These are phyloP conservation scores for Hypoxylon sp. DNA, from an alignment of 2,329 filamentous ascomycete species.

Conservation along the genomic window DNA sequence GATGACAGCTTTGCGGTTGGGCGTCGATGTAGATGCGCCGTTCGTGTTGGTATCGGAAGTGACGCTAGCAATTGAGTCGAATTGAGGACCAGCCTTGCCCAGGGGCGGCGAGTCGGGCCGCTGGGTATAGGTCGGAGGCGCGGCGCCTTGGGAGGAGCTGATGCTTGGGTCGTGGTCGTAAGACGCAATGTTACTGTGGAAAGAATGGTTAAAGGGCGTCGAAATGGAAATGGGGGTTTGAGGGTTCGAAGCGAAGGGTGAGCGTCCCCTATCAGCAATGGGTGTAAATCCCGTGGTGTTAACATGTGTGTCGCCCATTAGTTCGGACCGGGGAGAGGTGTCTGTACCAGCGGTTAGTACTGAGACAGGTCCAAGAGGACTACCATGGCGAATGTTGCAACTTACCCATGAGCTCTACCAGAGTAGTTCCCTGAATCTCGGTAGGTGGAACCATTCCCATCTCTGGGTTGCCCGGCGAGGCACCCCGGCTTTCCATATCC, in stretches of 20 bases:
- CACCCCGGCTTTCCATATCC: conserved; percentile 54
- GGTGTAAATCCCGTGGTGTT: conserved; percentile 57
- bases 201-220: conserved; percentile 49
- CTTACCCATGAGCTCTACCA: conserved; percentile 64
- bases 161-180: conserved; percentile 53
- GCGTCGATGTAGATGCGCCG: not conserved
- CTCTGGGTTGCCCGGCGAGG: conserved; percentile 19
- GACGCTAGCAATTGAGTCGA: conserved; percentile 15
- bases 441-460: conserved; percentile 39
- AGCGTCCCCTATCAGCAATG: conserved; percentile 52
- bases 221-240: conserved; percentile 41
- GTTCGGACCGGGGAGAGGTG: conserved; percentile 59
- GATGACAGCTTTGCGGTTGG: conserved; percentile 46
- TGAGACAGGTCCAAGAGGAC: conserved; percentile 10
- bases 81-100: conserved; percentile 20
- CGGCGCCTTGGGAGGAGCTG: conserved; percentile 36
- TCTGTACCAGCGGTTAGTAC: conserved; percentile 51
- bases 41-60: not conserved
- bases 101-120: conserved; percentile 48
- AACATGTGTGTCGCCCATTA: conserved; percentile 44
- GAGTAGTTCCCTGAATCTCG: conserved; percentile 59
- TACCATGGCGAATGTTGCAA: not conserved
- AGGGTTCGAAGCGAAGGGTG: conserved; percentile 46
- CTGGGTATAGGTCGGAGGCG: conserved; percentile 20
- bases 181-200: conserved; percentile 45